phyloP scores from a whole-genome alignment of 2,329 filamentous ascomycete genomes.

The Aspergillus unguis region DNA sequence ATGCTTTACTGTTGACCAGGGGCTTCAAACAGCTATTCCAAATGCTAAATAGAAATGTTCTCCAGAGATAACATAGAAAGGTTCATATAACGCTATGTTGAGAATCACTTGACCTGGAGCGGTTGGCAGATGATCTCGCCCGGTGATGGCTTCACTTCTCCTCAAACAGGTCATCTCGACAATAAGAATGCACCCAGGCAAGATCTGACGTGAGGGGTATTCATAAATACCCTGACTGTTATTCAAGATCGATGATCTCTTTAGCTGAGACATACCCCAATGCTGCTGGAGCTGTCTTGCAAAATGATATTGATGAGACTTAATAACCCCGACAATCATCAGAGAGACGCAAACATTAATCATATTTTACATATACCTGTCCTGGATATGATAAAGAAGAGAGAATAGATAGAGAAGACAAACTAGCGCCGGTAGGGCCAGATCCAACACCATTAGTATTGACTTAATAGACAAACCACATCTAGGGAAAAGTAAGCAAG shows the following conservation, averaged over 20 bases:
- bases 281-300: background rate
- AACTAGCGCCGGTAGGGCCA: conserved; percentile 13
- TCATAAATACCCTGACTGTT: background rate
- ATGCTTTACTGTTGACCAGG: too few relatives aligned
- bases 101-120: conserved; percentile 13
- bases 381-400: background rate
- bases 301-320: too few relatives aligned
- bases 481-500: conserved; percentile 2
- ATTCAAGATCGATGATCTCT: background rate
- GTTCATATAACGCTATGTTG: background rate
- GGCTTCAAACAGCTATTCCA: too few relatives aligned
- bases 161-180: background rate
- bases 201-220: background rate
- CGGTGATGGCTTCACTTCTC: conserved; percentile 8
- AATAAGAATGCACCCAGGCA: background rate
- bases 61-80: too few relatives aligned
- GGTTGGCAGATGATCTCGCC: conserved; percentile 14
- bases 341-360: background rate
- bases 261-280: conserved; percentile 3
- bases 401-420: conserved; percentile 1
- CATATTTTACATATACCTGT: conserved; percentile 2
- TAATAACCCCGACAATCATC: background rate
- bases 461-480: background rate
- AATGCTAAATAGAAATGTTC: background rate
- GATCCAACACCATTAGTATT: conserved; percentile 16